Evolutionary conservation across 2,329 filamentous ascomycete genomes (phyloP).

Genomic region (Diplodia seriata): DNA sequence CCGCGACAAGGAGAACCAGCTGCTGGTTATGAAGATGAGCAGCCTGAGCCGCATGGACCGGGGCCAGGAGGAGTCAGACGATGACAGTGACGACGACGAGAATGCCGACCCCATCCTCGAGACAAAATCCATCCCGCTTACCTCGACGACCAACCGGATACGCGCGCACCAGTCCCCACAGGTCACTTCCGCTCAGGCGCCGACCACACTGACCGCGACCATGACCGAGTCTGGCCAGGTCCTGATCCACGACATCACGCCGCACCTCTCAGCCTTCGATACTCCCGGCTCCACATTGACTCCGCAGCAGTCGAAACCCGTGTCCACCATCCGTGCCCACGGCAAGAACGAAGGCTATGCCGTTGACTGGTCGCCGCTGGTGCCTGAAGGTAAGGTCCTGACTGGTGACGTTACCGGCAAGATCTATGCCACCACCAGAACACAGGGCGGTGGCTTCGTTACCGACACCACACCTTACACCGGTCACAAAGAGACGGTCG

Average conservation of each 20-base stretch:
- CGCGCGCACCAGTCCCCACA: slow-evolving; percentile 81
- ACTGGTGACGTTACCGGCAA: slow-evolving; percentile 90
- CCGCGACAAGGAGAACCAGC: slow-evolving; percentile 82
- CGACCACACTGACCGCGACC: slow-evolving; percentile 83
- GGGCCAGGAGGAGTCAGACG: slow-evolving; percentile 74
- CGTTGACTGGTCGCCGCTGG: slow-evolving; percentile 90
- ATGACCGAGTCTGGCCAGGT: slow-evolving; percentile 92
- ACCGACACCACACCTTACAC: slow-evolving; percentile 84
- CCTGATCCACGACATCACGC: slow-evolving; percentile 92
- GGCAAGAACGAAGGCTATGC: slow-evolving; percentile 88
- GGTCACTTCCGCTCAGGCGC: slow-evolving; percentile 71
- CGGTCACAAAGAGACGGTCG: slow-evolving; percentile 84
- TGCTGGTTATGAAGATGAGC: slow-evolving; percentile 96
- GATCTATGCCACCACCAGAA: slow-evolving; percentile 87
- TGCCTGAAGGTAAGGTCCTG: slow-evolving; percentile 81
- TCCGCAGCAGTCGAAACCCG: slow-evolving; percentile 83
- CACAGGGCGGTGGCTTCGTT: slow-evolving; percentile 86
- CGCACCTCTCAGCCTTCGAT: slow-evolving; percentile 88
- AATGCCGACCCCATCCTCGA: slow-evolving; percentile 88
- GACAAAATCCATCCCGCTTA: slow-evolving; percentile 84
- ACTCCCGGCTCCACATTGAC: slow-evolving; percentile 82
- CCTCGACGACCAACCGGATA: slow-evolving; percentile 91
- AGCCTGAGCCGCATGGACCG: slow-evolving; percentile 87
- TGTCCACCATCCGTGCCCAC: slow-evolving; percentile 88
- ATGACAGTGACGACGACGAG: slow-evolving; percentile 74